These are phyloP conservation scores for Colletotrichum camelliae DNA, from an alignment of 2,329 filamentous ascomycete genomes.

Conservation along the genomic window DNA sequence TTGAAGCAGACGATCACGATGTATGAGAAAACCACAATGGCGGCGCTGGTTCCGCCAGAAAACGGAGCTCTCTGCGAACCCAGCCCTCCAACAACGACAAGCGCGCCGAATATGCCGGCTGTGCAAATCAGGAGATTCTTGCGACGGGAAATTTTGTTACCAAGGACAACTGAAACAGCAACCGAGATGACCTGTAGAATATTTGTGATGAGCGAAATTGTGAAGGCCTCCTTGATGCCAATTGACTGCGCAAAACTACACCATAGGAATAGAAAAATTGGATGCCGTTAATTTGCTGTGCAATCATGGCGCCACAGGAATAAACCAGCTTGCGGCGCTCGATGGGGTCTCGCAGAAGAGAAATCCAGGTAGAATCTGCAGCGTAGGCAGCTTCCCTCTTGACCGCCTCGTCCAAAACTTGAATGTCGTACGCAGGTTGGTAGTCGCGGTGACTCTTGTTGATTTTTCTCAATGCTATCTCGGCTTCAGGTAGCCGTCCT, in stretches of 20 bases:
- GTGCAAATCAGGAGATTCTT: constrained; percentile 39
- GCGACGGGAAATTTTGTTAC: constrained; percentile 40
- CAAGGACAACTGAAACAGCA: constrained; percentile 36
- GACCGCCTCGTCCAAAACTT: constrained; percentile 10
- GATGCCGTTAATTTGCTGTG: constrained; percentile 50
- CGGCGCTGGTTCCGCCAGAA: constrained; percentile 25
- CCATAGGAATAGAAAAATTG: constrained; percentile 48
- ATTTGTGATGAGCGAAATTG: constrained; percentile 42
- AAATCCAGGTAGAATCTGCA: constrained; percentile 39
- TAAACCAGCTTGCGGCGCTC: constrained; percentile 49
- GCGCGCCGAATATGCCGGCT: constrained; percentile 34
- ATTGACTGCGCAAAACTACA: constrained; percentile 42
- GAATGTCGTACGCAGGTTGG: background rate
- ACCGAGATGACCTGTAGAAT: constrained; percentile 43
- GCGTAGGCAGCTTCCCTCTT: constrained; percentile 27
- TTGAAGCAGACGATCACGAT: constrained; percentile 44
- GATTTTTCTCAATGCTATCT: constrained; percentile 22
- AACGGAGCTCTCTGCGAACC: background rate
- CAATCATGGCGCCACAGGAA: constrained; percentile 43
- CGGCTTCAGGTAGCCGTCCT: constrained; percentile 30
- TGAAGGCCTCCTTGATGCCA: constrained; percentile 40
- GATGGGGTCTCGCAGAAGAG: constrained; percentile 42
- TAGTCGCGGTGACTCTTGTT: constrained; percentile 2
- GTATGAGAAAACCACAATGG: constrained; percentile 28
- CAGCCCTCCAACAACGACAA: background rate